Conservation (phyloP, 192 early-diverging fungal species). For the Spinellus fusiger region DNA sequence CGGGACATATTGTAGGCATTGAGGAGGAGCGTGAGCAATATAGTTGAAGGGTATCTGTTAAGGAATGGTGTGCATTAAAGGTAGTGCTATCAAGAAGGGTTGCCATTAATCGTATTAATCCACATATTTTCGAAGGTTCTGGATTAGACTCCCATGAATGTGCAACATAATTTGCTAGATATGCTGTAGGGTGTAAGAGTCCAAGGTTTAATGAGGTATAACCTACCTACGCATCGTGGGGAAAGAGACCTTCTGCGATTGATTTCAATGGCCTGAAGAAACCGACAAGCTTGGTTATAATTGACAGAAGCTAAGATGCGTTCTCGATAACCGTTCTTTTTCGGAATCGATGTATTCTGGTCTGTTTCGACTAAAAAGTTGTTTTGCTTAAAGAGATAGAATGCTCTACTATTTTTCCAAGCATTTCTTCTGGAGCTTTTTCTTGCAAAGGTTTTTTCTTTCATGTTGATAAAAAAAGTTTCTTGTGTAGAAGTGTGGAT, state of each 20-base stretch:
- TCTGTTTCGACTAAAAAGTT: no score
- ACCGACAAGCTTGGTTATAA: slow-evolving; percentile 8
- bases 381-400: no score
- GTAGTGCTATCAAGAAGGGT: slow-evolving; percentile 21
- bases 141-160: slow-evolving; percentile 15
- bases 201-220: neutral
- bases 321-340: neutral
- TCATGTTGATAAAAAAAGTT: no score
- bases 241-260: slow-evolving; percentile 1
- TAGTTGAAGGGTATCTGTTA: slow-evolving; percentile 14
- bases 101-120: slow-evolving; percentile 11
- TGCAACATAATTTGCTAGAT: slow-evolving; percentile 17
- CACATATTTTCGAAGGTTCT: neutral
- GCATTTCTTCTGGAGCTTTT: no score
- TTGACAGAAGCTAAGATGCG: neutral
- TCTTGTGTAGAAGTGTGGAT: no score
- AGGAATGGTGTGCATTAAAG: neutral
- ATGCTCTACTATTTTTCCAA: no score
- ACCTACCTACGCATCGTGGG: slow-evolving; percentile 3
- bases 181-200: slow-evolving; percentile 8
- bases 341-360: neutral
- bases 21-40: slow-evolving; percentile 19
- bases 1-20: slow-evolving; percentile 30
- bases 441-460: no score
- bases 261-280: slow-evolving; percentile 15